Base-by-base conservation (phyloP, 768 basidiomycete genomes). In the Tylopilus rubrobrunneus region DNA sequence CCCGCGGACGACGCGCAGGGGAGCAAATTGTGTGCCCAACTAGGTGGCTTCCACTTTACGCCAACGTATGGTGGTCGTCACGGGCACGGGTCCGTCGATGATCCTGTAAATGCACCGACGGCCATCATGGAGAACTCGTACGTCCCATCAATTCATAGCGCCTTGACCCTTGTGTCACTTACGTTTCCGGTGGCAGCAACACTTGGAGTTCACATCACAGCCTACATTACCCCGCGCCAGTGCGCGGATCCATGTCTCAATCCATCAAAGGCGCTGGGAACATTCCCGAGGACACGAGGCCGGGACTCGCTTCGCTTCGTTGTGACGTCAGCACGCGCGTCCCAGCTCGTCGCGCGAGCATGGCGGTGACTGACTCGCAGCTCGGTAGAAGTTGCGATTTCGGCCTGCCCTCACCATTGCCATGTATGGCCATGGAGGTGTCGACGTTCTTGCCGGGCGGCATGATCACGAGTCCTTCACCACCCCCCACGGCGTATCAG, bases 81-180 rank as follows among this genome's bases (percentile, higher is more conserved):
- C 51, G 62, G 51, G n/a, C 37, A 39, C 45, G 58, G 33, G 48
- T 19, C 44, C 47, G 34, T 48, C 48, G 67, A 67, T 33, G 62
- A 67, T 51, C 41, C 49, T 40, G 60, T 47, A 52, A 64, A 62
- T 51, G 46, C 21, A 51, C 56, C 65, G 56, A 63, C 63, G 58
- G 58, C 58, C 66, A 66, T 66, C 61, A 65, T 12, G 4, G 66
- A 63, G 50, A 58, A 60, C 42, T 27, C 61, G 65, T 66, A 67
- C 48, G 65, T 60, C 47, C 53, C 37, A 44, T 53, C 55, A 33
- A 40, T 49, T 31, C n/a, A 37, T 55, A 40, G 51, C 49, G 14
- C 27, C 44, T 43, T 56, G 50, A 56, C 19, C 45, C 51, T 51
- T 55, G 40, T 39, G 34, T 33, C 57, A 17, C 66, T 66, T 62